Percentiles rank a stretch among this genome's conserved stretches.
Conservation (phyloP, 1,284 basidiomycete species). For the Boletus albobrunnescens region DNA sequence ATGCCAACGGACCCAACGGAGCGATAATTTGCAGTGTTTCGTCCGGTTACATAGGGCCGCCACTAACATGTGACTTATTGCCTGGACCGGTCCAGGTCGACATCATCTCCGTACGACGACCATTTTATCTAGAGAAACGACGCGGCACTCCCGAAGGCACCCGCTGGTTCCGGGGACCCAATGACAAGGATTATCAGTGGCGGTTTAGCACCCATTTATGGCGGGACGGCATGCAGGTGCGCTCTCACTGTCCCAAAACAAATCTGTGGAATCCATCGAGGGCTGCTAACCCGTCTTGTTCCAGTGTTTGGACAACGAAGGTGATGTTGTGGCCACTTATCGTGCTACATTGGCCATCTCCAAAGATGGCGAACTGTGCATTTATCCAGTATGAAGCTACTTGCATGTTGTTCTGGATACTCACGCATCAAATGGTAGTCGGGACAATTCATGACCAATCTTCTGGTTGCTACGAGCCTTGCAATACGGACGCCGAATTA, state of each 20-base stretch:
- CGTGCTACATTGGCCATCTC: constrained; percentile 23
- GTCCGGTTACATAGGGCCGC: constrained; percentile 23
- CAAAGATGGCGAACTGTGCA: constrained; percentile 29
- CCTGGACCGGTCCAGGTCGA: constrained; percentile 13
- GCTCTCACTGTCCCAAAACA: background rate
- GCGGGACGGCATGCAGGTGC: constrained; percentile 24
- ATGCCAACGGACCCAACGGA: constrained; percentile 17
- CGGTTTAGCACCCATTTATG: constrained; percentile 10
- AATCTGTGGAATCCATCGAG: background rate
- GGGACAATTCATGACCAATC: constrained; percentile 23
- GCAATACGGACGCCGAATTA: constrained; percentile 23
- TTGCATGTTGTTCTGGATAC: background rate
- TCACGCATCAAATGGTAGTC: constrained; percentile 9
- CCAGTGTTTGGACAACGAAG: constrained; percentile 21
- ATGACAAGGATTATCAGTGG: constrained; percentile 26
- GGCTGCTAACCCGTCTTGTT: background rate
- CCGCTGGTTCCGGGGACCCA: constrained; percentile 23
- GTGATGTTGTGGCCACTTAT: constrained; percentile 28
- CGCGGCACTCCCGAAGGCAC: constrained; percentile 12
- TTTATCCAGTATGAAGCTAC: constrained; percentile 25
- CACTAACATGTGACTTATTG: constrained; percentile 4
- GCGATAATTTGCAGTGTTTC: constrained; percentile 18
- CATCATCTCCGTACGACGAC: constrained; percentile 11
- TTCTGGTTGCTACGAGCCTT: constrained; percentile 27
- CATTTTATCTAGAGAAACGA: constrained; percentile 12